Percentiles rank a stretch among this genome's conserved stretches.
Conservation (phyloP, 371 early-diverging fungal genomes). For the Chytridiales sp. region DNA sequence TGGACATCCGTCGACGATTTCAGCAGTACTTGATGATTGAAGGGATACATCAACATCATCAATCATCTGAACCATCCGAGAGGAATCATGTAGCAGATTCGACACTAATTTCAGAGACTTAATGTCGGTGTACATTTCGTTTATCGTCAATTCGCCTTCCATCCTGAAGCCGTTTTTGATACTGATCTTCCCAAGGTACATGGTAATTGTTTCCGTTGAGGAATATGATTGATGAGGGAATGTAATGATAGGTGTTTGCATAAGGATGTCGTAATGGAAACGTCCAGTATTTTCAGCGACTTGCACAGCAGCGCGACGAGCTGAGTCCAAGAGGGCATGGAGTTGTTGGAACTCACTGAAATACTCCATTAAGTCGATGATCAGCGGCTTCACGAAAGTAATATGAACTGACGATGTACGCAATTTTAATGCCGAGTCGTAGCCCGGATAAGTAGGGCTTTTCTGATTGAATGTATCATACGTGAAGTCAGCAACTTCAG, state of each 20-base stretch:
- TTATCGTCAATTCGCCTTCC: conserved; percentile 46
- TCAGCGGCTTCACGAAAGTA: conserved; percentile 65
- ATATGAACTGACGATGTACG: conserved; percentile 81
- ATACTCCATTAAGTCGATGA: conserved; percentile 51
- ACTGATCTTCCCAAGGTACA: conserved; percentile 85
- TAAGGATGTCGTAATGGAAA: conserved; percentile 78
- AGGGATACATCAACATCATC: conserved; percentile 82
- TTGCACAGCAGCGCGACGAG: conserved; percentile 78
- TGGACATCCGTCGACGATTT: no score
- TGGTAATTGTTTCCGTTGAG: conserved; percentile 62
- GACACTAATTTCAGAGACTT: conserved; percentile 69
- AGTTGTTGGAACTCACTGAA: conserved; percentile 80
- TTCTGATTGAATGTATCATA: conserved; percentile 74
- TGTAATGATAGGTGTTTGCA: conserved; percentile 87
- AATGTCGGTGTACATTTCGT: conserved; percentile 66
- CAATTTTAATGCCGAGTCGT: conserved; percentile 76
- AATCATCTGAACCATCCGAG: conserved; percentile 68
- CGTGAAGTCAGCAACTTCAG: conserved; percentile 81
- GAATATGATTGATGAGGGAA: conserved; percentile 65
- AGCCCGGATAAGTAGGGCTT: conserved; percentile 69
- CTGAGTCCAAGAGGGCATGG: conserved; percentile 85
- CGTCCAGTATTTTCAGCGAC: conserved; percentile 70
- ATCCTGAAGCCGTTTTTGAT: conserved; percentile 70
- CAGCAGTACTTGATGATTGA: no score
- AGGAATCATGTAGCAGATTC: conserved; percentile 38